These are phyloP conservation scores for Nemania abortiva DNA, from an alignment of 2,329 filamentous ascomycete species.

Conservation along the genomic window DNA sequence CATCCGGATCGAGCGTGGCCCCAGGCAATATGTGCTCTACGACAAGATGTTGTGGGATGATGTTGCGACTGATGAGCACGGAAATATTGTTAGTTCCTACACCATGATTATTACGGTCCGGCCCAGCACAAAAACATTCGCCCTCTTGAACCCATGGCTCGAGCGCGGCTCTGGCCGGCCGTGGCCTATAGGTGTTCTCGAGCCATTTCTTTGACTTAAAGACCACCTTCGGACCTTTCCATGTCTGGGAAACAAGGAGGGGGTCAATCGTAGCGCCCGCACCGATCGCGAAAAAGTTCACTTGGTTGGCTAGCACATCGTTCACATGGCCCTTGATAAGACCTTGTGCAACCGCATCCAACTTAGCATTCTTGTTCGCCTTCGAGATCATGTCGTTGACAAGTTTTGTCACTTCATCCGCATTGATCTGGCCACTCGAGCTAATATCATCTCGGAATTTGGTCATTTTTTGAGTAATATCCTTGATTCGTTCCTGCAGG, in stretches of 20 bases:
- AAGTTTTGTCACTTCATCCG: conserved; percentile 56
- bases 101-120: conserved; percentile 57
- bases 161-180: conserved; percentile 69
- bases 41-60: conserved; percentile 77
- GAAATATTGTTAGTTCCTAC: conserved; percentile 71
- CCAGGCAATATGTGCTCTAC: conserved; percentile 77
- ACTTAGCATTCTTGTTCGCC: conserved; percentile 59
- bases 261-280: conserved; percentile 75
- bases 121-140: conserved; percentile 86
- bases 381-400: conserved; percentile 58
- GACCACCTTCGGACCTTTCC: conserved; percentile 51
- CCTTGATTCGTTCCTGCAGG: conserved; percentile 39
- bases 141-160: conserved; percentile 79
- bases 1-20: conserved; percentile 70
- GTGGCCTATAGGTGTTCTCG: conserved; percentile 43
- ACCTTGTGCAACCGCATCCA: conserved; percentile 61
- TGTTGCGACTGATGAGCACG: conserved; percentile 67
- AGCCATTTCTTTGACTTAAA: conserved; percentile 47
- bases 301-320: conserved; percentile 61
- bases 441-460: conserved; percentile 45
- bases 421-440: conserved; percentile 51
- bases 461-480: conserved; percentile 49
- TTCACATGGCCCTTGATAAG: conserved; percentile 61
- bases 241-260: conserved; percentile 70
- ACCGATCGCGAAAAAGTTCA: conserved; percentile 80